Conservation (phyloP, 2,329 filamentous ascomycete genomes). For the Ceratocystiopsis sp. region DNA sequence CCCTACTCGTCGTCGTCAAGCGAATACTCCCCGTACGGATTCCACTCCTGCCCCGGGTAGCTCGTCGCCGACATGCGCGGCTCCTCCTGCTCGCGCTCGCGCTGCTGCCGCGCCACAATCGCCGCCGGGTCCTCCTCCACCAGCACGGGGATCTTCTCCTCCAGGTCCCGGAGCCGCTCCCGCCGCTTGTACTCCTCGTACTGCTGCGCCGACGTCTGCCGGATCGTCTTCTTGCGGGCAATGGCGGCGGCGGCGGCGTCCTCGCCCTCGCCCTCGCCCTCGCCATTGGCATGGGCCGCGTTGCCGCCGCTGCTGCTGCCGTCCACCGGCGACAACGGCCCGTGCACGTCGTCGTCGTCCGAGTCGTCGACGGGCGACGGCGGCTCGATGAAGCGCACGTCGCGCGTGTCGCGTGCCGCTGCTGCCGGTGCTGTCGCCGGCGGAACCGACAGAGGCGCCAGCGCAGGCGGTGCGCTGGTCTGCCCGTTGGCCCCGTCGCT, state of each 20-base stretch:
- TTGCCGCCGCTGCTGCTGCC: conserved; percentile 1
- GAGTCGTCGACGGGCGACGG: conserved; percentile 24
- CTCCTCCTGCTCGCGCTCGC: conserved; percentile 20
- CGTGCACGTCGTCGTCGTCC: conserved; percentile 16
- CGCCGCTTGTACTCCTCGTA: conserved; percentile 28
- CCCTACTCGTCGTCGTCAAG: conserved; percentile 13
- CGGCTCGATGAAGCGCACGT: conserved; percentile 2
- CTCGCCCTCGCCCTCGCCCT: conserved; percentile 4
- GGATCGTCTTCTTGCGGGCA: conserved; percentile 12
- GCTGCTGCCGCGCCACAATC: conserved; percentile 15
- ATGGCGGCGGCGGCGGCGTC: not conserved
- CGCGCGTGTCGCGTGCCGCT: not conserved
- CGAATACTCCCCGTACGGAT: conserved; percentile 27
- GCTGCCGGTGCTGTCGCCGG: too few relatives aligned
- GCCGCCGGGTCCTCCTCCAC: conserved; percentile 13
- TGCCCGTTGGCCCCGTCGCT: too few relatives aligned
- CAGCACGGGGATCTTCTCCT: conserved; percentile 35
- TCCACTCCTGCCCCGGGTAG: conserved; percentile 58
- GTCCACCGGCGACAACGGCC: conserved; percentile 5
- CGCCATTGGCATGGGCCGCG: conserved; percentile 1
- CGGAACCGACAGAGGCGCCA: too few relatives aligned
- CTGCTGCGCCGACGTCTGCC: conserved; percentile 16
- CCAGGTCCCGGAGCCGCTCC: conserved; percentile 25
- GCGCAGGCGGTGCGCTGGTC: too few relatives aligned
- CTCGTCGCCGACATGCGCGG: conserved; percentile 48